Evolutionary conservation across 1,139 yeast species (phyloP).

Genomic region (Yamadazyma dendronema): DNA sequence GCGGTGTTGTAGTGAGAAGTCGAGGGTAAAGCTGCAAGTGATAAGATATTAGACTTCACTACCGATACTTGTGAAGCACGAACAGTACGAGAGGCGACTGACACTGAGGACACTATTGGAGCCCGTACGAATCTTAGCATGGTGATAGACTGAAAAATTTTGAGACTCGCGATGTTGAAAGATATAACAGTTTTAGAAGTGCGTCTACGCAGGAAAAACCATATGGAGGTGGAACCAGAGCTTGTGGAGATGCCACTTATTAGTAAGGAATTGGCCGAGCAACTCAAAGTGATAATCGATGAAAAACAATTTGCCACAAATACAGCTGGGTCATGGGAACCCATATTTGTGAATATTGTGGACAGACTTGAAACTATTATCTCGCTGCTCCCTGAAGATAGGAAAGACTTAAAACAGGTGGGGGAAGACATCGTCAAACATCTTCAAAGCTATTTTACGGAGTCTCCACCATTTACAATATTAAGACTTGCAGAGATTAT

Average conservation of each 20-base stretch:
- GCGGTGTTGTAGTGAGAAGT: neutral
- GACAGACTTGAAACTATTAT: constrained; percentile 2
- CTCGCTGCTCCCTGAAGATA: constrained; percentile 1
- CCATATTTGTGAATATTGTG: constrained; percentile 4
- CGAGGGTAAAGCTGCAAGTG: too few relatives aligned
- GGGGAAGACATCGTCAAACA: constrained; percentile 12
- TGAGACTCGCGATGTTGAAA: constrained; percentile 1
- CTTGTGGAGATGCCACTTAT: neutral
- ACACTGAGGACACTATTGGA: neutral
- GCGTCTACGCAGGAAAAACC: neutral
- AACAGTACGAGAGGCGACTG: too few relatives aligned
- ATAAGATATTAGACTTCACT: too few relatives aligned
- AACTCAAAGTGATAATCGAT: neutral
- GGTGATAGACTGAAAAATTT: constrained; percentile 1
- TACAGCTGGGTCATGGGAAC: constrained; percentile 2
- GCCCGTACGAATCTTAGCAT: constrained; percentile 5
- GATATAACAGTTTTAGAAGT: neutral
- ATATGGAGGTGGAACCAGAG: neutral
- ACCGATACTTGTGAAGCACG: too few relatives aligned
- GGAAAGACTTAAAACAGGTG: neutral
- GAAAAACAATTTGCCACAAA: constrained; percentile 4
- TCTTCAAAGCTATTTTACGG: constrained; percentile 26
- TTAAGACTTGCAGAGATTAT: constrained; percentile 56
- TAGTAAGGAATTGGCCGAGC: neutral
- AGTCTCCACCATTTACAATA: constrained; percentile 58